These are phyloP conservation scores for Penicillium hesseltinei DNA, from an alignment of 2,329 filamentous ascomycete species.

Conservation along the genomic window DNA sequence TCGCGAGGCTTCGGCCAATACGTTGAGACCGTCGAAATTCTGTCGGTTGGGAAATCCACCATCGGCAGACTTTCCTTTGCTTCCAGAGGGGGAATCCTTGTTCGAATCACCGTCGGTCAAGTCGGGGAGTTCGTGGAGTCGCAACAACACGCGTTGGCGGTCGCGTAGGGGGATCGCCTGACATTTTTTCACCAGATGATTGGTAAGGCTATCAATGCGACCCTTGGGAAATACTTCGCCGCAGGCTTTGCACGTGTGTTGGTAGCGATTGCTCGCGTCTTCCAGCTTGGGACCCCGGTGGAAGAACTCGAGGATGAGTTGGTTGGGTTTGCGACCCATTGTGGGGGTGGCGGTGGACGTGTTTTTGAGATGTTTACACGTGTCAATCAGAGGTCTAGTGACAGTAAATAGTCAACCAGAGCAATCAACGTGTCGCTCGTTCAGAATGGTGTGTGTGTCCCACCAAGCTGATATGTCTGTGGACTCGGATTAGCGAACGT, in stretches of 20 bases:
- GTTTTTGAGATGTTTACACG: background rate
- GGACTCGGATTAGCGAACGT: background rate
- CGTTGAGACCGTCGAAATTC: slow-evolving; percentile 78
- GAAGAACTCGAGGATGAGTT: slow-evolving; percentile 84
- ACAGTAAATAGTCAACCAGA: background rate
- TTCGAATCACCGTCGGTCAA: slow-evolving; percentile 43
- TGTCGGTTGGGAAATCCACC: slow-evolving; percentile 51
- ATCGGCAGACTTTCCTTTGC: slow-evolving; percentile 38
- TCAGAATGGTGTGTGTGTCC: background rate
- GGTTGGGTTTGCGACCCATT: slow-evolving; percentile 83
- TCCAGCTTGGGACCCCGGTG: slow-evolving; percentile 80
- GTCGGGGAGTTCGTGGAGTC: slow-evolving; percentile 67
- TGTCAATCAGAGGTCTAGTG: background rate
- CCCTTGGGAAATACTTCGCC: slow-evolving; percentile 89
- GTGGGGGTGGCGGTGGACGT: slow-evolving; percentile 23
- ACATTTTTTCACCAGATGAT: slow-evolving; percentile 83
- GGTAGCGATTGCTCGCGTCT: slow-evolving; percentile 87
- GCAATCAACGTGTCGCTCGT: background rate
- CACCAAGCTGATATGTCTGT: slow-evolving; percentile 3
- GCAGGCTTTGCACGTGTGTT: slow-evolving; percentile 85
- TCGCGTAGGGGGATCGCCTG: slow-evolving; percentile 73
- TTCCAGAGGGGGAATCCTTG: slow-evolving; percentile 39
- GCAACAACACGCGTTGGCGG: slow-evolving; percentile 70
- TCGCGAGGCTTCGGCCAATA: slow-evolving; percentile 81
- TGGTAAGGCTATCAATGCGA: slow-evolving; percentile 76